Conservation (phyloP, 345 rosid species). For the Limnanthes douglasii region DNA sequence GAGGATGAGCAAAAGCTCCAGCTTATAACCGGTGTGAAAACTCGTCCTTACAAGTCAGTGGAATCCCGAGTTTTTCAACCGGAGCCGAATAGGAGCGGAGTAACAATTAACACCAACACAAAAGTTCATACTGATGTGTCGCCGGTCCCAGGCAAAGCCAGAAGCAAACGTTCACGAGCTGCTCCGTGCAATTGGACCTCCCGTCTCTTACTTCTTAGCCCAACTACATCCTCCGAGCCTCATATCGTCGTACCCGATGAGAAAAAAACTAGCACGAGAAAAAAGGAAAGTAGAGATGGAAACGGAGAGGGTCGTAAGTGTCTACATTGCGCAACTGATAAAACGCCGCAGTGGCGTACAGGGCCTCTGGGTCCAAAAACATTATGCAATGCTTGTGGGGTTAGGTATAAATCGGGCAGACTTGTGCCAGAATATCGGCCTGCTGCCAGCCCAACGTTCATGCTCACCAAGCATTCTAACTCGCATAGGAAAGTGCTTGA, state of each 20-base stretch:
- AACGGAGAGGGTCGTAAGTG: constrained; percentile 20
- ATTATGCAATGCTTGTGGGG: constrained; percentile 74
- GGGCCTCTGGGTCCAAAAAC: constrained; percentile 26
- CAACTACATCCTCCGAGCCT: constrained; percentile 17
- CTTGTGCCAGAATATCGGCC: constrained; percentile 20
- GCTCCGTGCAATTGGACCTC: constrained; percentile 81
- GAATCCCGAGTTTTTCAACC: constrained; percentile 21
- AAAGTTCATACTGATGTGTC: constrained; percentile 48
- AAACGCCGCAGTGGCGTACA: constrained; percentile 21
- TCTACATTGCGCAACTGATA: constrained; percentile 17
- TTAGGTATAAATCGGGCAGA: constrained; percentile 20
- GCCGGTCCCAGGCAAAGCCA: constrained; percentile 83
- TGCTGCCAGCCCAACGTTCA: constrained; percentile 21
- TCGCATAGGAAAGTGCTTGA: constrained; percentile 25
- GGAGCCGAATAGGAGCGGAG: constrained; percentile 6
- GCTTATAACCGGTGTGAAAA: constrained; percentile 54
- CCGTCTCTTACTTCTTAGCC: constrained; percentile 44
- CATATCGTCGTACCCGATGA: neutral
- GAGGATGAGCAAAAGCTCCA: constrained; percentile 78
- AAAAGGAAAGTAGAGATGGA: constrained; percentile 19
- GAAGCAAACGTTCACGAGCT: constrained; percentile 89
- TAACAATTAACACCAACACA: constrained; percentile 10
- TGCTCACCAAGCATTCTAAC: constrained; percentile 13
- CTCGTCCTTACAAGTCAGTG: constrained; percentile 34
- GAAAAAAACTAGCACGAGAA: constrained; percentile 11